Base-by-base conservation (phyloP, 2,329 filamentous ascomycete genomes). In the Penicillium paneum region DNA sequence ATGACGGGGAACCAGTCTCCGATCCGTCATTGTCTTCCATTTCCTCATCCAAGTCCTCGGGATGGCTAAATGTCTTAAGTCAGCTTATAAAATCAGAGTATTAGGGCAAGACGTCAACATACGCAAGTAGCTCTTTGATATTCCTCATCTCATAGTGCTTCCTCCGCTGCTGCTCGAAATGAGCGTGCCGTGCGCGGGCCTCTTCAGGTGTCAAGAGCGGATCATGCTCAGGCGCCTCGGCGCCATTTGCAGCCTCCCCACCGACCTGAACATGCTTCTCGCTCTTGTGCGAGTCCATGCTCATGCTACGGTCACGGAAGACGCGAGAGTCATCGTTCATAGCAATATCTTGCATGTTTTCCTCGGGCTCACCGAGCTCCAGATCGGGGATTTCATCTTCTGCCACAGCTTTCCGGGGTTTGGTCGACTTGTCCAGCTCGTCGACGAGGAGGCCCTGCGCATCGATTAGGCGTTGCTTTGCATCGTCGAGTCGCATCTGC, bases 101-200 rank as follows among this genome's bases (percentile, higher is more conserved):
- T 32, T 12, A 47, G 52, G n/a, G 36, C 12, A 8, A n/a, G 6
- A 35, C 26, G 26, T 39, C 21, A 24, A 75, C 80, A 62, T 73
- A 87, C 85, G 91, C 92, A 61, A 99, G 83, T 49, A 97, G 76
- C 67, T 87, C 84, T 67, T 94, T 96, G 55, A 97, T 91, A 69
- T 94, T 89, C 77, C 85, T 91, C 94, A 99, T 99, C 81, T 99
- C 94, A 75, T 99, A 99, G 75, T 99, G 94, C 79, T 87, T 93
- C 85, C 94, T 97, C 68, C 94, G 84, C 79, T 91, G 82, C 76
- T 90, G 81, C 77, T 97, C 92, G 72, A 99, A 99, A 71, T 89
- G 85, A 69, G 83, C 84, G 75, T 99, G 94, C 80, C 97, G 97
- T 78, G 94, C 91, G 58, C 80, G 80, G 71, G 96, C 92, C 72